These are phyloP conservation scores for Pichia sp. DNA, from an alignment of 1,139 yeast species.

Conservation along the genomic window DNA sequence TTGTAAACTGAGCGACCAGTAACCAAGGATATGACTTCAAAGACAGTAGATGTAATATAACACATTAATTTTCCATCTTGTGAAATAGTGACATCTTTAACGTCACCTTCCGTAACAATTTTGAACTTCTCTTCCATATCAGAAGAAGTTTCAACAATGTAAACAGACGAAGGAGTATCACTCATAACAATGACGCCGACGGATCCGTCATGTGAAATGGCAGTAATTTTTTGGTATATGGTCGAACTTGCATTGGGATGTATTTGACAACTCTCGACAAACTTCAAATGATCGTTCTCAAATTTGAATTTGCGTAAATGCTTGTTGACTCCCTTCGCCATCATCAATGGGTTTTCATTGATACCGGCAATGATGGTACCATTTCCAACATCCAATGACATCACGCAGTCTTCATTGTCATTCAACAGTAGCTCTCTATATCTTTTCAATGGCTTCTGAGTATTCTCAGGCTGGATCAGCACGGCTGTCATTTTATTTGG, in stretches of 20 bases:
- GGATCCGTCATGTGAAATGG: constrained; percentile 45
- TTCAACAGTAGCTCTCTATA: constrained; percentile 58
- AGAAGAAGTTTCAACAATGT: constrained; percentile 47
- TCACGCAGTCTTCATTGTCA: constrained; percentile 66
- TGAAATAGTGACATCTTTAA: constrained; percentile 40
- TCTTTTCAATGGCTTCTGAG: constrained; percentile 49
- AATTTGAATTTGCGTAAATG: constrained; percentile 63
- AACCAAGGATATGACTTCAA: constrained; percentile 46
- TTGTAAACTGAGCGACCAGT: constrained; percentile 36
- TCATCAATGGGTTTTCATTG: constrained; percentile 54
- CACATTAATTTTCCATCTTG: constrained; percentile 48
- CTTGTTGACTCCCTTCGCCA: constrained; percentile 58
- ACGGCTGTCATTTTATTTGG: constrained; percentile 79
- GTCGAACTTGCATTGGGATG: constrained; percentile 33
- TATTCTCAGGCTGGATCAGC: constrained; percentile 47
- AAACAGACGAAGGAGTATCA: constrained; percentile 48
- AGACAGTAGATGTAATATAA: constrained; percentile 46
- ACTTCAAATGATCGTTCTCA: constrained; percentile 54
- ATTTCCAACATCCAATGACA: constrained; percentile 53
- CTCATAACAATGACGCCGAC: constrained; percentile 62
- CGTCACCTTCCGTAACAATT: constrained; percentile 47
- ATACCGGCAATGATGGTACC: constrained; percentile 62
- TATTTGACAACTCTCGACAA: constrained; percentile 51
- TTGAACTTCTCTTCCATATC: constrained; percentile 46
- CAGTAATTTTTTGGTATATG: constrained; percentile 54